Conservation (phyloP, 345 rosid genomes). For the Brassica nigra region DNA sequence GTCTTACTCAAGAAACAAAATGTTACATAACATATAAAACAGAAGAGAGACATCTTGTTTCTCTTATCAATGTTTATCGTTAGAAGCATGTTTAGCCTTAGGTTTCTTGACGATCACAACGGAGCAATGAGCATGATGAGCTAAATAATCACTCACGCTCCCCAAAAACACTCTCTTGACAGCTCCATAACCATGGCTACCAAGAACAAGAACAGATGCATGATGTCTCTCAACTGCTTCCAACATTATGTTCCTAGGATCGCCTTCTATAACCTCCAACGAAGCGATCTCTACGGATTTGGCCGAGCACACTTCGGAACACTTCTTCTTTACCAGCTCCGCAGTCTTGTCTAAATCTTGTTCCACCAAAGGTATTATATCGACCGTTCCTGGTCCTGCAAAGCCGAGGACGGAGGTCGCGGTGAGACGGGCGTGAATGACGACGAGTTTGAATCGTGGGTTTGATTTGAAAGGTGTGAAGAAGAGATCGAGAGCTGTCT, state of each 20-base stretch:
- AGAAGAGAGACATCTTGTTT: neutral
- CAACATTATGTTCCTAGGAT: conserved; percentile 47
- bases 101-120: conserved; percentile 39
- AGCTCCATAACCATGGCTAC: conserved; percentile 53
- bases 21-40: neutral
- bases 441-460: conserved; percentile 51
- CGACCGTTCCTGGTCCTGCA: conserved; percentile 45
- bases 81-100: conserved; percentile 12
- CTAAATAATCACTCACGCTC: conserved; percentile 36
- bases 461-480: conserved; percentile 41
- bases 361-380: conserved; percentile 40
- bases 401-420: conserved; percentile 41
- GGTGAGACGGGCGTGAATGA: conserved; percentile 52
- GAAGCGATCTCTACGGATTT: conserved; percentile 36
- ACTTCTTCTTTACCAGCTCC: conserved; percentile 29
- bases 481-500: conserved; percentile 60
- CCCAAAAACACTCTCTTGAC: conserved; percentile 45
- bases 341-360: conserved; percentile 43
- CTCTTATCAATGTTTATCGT: conserved; percentile 5
- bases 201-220: conserved; percentile 46
- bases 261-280: conserved; percentile 41
- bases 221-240: conserved; percentile 46
- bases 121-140: conserved; percentile 40
- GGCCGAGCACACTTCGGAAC: conserved; percentile 35
- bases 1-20: neutral